These are phyloP conservation scores for Pelargonium myrrhifolium DNA, from an alignment of 441 rosid species.

Conservation along the genomic window DNA sequence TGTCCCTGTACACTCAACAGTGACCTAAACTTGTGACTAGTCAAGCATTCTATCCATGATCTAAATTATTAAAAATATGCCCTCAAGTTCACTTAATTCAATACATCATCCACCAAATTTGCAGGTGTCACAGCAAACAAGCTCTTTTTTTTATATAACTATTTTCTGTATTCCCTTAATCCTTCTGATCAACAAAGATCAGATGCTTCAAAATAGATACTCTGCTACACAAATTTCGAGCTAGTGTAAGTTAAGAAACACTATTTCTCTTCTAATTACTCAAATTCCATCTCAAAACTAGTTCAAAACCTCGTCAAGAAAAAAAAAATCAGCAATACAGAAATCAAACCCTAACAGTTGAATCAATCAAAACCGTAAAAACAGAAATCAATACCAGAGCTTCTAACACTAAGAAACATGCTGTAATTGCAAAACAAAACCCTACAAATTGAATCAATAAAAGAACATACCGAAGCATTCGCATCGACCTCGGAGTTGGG, in stretches of 20 bases:
- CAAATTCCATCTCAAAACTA: constrained; percentile 25
- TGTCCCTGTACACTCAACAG: constrained; percentile 3
- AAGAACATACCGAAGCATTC: constrained; percentile 10
- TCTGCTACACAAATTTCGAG: constrained; percentile 16
- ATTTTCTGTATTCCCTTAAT: constrained; percentile 6
- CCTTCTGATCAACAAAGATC: constrained; percentile 18
- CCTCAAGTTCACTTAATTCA: background rate
- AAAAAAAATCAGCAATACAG: constrained; percentile 11
- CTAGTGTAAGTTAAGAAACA: constrained; percentile 16
- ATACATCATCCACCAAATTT: background rate
- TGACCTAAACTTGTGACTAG: background rate
- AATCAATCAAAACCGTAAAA: constrained; percentile 24
- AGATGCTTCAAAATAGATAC: constrained; percentile 17
- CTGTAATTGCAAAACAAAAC: constrained; percentile 19
- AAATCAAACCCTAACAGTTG: constrained; percentile 33
- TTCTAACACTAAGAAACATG: constrained; percentile 21
- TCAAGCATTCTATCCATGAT: background rate
- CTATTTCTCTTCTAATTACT: constrained; percentile 23
- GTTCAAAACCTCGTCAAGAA: constrained; percentile 13
- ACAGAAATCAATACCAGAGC: constrained; percentile 19
- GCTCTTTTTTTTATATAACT: background rate
- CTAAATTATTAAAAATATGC: background rate
- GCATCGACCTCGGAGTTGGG: constrained; percentile 31
- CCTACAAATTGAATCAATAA: constrained; percentile 36
- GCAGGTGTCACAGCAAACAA: background rate